These are phyloP conservation scores for Mallotus japonicus DNA, from an alignment of 441 rosid genomes.

Conservation along the genomic window DNA sequence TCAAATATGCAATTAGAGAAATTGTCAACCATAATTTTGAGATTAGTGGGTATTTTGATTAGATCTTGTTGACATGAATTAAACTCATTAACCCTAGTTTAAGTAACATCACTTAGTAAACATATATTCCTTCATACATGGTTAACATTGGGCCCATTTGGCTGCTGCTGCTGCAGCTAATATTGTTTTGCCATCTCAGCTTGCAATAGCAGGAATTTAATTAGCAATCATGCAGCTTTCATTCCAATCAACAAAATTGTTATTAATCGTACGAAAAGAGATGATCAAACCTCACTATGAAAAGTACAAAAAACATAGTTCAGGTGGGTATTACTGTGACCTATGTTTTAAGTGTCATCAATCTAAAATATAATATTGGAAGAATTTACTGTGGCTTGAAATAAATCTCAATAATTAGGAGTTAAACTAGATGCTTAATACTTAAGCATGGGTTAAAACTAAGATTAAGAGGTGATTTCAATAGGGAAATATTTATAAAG, in stretches of 20 bases:
- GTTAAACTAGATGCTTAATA: not conserved
- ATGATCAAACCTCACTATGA: constrained; percentile 20
- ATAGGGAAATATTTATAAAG: constrained; percentile 3
- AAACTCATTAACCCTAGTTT: not conserved
- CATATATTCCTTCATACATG: not conserved
- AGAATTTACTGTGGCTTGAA: not conserved
- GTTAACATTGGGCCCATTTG: constrained; percentile 24
- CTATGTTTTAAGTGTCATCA: constrained; percentile 8
- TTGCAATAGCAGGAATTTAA: not conserved
- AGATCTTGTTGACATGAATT: not conserved
- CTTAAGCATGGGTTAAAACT: not conserved
- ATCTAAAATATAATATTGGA: not conserved
- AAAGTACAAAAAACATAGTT: not conserved
- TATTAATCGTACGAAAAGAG: constrained; percentile 8
- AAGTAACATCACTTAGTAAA: constrained; percentile 3
- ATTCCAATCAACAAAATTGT: constrained; percentile 18
- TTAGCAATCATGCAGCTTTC: constrained; percentile 10
- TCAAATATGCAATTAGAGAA: constrained; percentile 20
- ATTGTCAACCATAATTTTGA: constrained; percentile 20
- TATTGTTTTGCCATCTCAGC: not conserved
- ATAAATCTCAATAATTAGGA: not conserved
- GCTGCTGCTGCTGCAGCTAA: not conserved
- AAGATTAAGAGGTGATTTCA: constrained; percentile 7
- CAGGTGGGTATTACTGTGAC: constrained; percentile 17
- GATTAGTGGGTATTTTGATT: not conserved